Evolutionary conservation across 345 rosid species (phyloP).

Genomic region (Gynandropsis gynandra): DNA sequence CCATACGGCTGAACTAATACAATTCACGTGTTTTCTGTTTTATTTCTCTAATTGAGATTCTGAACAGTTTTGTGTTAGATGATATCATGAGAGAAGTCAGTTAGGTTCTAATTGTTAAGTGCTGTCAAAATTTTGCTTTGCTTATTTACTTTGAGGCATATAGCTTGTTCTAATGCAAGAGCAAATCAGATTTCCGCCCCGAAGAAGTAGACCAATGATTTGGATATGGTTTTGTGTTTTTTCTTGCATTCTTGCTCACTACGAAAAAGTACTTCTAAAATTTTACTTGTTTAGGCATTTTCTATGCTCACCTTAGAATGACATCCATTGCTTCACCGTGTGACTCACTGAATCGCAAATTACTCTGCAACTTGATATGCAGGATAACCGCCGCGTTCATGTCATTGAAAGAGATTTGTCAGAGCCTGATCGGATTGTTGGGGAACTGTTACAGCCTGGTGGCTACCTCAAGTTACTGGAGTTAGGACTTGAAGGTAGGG

Average conservation of each 20-base stretch:
- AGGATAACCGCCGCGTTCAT: slow-evolving; percentile 67
- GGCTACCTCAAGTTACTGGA: slow-evolving; percentile 69
- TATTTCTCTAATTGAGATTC: too few relatives aligned
- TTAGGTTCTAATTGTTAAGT: neutral
- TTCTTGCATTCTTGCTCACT: neutral
- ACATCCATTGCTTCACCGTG: neutral
- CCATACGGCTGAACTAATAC: too few relatives aligned
- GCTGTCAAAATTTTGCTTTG: neutral
- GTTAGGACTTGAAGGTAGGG: slow-evolving; percentile 58
- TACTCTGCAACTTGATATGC: neutral
- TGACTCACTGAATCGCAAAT: neutral
- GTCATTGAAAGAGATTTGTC: slow-evolving; percentile 66
- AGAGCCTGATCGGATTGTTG: slow-evolving; percentile 70
- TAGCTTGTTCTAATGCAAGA: neutral
- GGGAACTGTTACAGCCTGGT: slow-evolving; percentile 70
- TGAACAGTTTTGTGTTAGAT: too few relatives aligned
- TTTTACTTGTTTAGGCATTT: neutral
- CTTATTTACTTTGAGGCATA: neutral
- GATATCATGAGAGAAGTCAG: too few relatives aligned
- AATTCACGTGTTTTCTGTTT: too few relatives aligned
- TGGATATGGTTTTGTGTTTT: neutral
- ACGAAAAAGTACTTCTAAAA: too few relatives aligned
- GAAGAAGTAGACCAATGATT: neutral
- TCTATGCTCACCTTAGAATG: neutral
- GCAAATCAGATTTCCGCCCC: neutral